Base-by-base conservation (phyloP, 805 yeast genomes). In the Peterozyma xylosa region DNA sequence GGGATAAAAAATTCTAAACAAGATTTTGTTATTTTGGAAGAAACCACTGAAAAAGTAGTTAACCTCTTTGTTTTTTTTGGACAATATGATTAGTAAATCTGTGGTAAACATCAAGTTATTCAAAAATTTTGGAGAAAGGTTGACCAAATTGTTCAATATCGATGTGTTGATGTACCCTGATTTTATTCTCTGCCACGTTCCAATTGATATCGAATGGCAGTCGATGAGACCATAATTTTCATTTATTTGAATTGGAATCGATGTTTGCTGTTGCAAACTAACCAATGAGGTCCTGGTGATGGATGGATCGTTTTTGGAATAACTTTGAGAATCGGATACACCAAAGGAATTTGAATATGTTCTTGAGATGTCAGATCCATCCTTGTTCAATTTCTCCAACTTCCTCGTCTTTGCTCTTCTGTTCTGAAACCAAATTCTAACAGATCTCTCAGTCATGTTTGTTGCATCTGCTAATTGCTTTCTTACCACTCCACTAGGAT, bases 361-460 rank as follows among this genome's bases (percentile, higher is more conserved):
- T 16, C 33, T 44, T 29, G 56, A 53, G 5, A 51, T 51, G 27
- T 47, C 50, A 10, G 50, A 54, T 11, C 49, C 43, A 32, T 43
- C 45, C 6, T 53, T 55, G 34, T 56, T 63, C 59, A 72, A 62
- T 45, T 80, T 71, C 52, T 80, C 85, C 54, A 75, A 61, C 60
- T 84, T 84, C 54, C 89, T 71, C 37, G 79, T 71, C 58, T 85
- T 86, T 16, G 93, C 93, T 49, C 97, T 67, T 53, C 90, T 68
- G 58, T 88, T 88, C 60, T 89, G 97, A 56, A 87, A 89, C 96
- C 96, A 89, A 37, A 89, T 89, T 44, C 96, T 72, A 2, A 89
- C 96, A 11, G 90, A 86, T 49, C 93, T 75, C 53, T 89, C 96
- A 11, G 89, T 77, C 86, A 88, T 82, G 15, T 82, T 85, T 1